A percentile compares a stretch with the other conserved stretches of the same genome.
These are phyloP conservation scores for Edaphochlamys debaryana DNA, from an alignment of 139 green algal genomes.

Conservation along the genomic window DNA sequence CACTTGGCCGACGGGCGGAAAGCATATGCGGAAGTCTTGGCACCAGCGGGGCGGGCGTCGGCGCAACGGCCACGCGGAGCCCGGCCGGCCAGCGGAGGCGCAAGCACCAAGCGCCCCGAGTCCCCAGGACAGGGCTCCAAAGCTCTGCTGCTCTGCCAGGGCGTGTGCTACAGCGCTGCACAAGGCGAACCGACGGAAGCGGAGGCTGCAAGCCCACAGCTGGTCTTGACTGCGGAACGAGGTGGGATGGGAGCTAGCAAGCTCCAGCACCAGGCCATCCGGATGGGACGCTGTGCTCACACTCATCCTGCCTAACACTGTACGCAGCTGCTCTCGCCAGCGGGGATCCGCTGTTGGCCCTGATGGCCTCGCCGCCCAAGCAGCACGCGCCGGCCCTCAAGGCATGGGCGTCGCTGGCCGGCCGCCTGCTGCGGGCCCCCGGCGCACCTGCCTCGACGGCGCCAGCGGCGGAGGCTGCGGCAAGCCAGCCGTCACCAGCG, in stretches of 20 bases:
- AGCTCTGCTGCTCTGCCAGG: conserved; percentile 1
- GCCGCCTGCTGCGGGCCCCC: background rate
- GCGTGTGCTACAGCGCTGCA: conserved; percentile 2
- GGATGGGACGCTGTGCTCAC: too few species aligned
- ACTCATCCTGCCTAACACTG: too few species aligned
- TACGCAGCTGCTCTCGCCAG: background rate
- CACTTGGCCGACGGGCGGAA: background rate
- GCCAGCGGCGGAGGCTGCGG: background rate
- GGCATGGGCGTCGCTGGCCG: background rate
- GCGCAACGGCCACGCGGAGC: too few species aligned
- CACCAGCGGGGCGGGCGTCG: background rate
- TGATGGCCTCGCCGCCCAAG: conserved; percentile 4
- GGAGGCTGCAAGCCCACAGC: too few species aligned
- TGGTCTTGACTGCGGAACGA: too few species aligned
- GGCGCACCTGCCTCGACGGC: background rate
- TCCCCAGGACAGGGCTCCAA: background rate
- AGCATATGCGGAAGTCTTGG: background rate
- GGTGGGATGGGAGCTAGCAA: too few species aligned
- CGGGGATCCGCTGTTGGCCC: background rate
- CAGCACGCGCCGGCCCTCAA: conserved; percentile 6
- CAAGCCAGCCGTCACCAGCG: background rate
- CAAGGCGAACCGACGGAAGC: too few species aligned
- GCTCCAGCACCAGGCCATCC: too few species aligned
- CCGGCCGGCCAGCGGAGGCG: background rate
- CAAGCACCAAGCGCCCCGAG: background rate